These are phyloP conservation scores for Alternaria gansuensis DNA, from an alignment of 2,329 filamentous ascomycete species.

Conservation along the genomic window DNA sequence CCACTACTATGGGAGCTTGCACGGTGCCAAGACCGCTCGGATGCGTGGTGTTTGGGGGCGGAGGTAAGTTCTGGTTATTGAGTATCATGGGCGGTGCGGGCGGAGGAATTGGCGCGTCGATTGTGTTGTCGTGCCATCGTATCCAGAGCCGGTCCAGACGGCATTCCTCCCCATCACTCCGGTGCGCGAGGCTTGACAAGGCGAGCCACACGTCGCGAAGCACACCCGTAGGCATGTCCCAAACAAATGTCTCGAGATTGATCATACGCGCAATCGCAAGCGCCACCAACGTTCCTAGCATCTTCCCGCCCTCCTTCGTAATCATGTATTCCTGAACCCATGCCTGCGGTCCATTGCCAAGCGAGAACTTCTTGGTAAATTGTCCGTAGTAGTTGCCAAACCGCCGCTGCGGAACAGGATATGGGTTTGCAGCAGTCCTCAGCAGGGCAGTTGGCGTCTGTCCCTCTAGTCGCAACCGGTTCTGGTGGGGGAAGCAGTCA, in stretches of 20 bases:
- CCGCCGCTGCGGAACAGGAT: slow-evolving; percentile 56
- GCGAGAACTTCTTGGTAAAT: slow-evolving; percentile 81
- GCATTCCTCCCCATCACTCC: slow-evolving; percentile 66
- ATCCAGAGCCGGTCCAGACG: slow-evolving; percentile 80
- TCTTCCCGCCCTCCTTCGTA: slow-evolving; percentile 83
- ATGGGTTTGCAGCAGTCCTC: slow-evolving; percentile 37
- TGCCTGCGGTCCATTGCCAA: slow-evolving; percentile 80
- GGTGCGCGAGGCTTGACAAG: slow-evolving; percentile 73
- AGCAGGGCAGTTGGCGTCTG: slow-evolving; percentile 14
- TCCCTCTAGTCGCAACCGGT: slow-evolving; percentile 40
- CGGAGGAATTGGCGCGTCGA: slow-evolving; percentile 50
- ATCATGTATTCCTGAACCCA: slow-evolving; percentile 86
- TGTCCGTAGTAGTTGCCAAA: slow-evolving; percentile 79
- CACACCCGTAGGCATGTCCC: slow-evolving; percentile 90
- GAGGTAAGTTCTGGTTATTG: slow-evolving; percentile 50
- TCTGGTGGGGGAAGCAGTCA: slow-evolving; percentile 65
- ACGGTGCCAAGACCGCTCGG: slow-evolving; percentile 47
- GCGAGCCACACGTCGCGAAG: slow-evolving; percentile 83
- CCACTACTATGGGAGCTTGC: slow-evolving; percentile 46
- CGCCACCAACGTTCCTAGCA: slow-evolving; percentile 84
- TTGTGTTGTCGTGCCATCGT: slow-evolving; percentile 80
- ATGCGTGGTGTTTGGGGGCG: slow-evolving; percentile 51
- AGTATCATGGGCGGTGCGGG: slow-evolving; percentile 51
- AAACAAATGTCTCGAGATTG: slow-evolving; percentile 81
- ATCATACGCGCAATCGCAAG: slow-evolving; percentile 82